A percentile compares a stretch with the other conserved stretches of the same genome.
Conservation (phyloP, 768 basidiomycete genomes). For the Tubosaeta brunneosetosa region DNA sequence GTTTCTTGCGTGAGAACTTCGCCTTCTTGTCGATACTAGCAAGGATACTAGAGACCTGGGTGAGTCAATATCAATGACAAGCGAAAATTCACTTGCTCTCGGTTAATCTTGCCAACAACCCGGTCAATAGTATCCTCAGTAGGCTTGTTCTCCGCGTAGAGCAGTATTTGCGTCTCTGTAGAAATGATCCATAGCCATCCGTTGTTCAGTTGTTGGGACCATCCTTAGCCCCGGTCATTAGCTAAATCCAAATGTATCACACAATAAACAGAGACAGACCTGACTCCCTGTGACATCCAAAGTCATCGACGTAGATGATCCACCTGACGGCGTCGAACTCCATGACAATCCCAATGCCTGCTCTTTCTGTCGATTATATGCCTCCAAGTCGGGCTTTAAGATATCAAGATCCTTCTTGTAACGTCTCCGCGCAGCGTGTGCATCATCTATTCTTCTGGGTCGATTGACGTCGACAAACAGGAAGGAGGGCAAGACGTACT, state of each 20-base stretch:
- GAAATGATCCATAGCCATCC: constrained; percentile 69
- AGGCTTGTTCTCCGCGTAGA: constrained; percentile 95
- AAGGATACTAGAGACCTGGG: constrained; percentile 41
- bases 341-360: constrained; percentile 63
- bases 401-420: constrained; percentile 91
- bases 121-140: constrained; percentile 93
- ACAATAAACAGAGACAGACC: constrained; percentile 28
- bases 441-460: constrained; percentile 58
- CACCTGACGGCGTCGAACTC: constrained; percentile 27
- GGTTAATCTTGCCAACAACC: constrained; percentile 86
- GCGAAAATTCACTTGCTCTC: constrained; percentile 60
- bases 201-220: constrained; percentile 54
- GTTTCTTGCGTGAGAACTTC: constrained; percentile 84
- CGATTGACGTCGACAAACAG: not conserved
- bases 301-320: constrained; percentile 38
- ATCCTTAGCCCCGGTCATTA: constrained; percentile 33
- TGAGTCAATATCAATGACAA: not conserved
- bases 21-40: constrained; percentile 85
- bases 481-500: constrained; percentile 44
- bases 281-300: constrained; percentile 49
- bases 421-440: constrained; percentile 79
- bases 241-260: not conserved
- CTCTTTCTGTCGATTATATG: constrained; percentile 89
- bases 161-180: constrained; percentile 94
- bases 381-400: constrained; percentile 81